Conservation (phyloP, 176 grass and related monocot genomes). For the Avena insularis region DNA sequence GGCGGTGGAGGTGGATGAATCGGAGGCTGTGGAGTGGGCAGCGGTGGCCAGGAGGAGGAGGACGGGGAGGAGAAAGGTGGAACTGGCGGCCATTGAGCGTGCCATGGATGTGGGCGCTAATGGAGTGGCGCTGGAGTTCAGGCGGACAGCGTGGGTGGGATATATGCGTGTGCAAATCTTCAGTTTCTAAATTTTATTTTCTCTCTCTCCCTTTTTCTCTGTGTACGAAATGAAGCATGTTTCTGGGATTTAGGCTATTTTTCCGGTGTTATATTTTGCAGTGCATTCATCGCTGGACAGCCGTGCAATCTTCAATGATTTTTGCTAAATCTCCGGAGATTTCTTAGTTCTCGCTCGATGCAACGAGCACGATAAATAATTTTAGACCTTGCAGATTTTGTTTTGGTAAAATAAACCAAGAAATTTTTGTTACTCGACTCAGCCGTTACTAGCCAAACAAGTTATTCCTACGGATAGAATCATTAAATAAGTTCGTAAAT, state of each 20-base stretch:
- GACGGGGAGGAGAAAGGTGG: slow-evolving; percentile 39
- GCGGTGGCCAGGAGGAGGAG: slow-evolving; percentile 45
- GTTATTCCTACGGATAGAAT: too few relatives aligned
- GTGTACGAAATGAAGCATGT: neutral
- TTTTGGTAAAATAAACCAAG: too few relatives aligned
- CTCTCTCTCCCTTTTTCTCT: neutral
- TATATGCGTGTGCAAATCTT: slow-evolving; percentile 39
- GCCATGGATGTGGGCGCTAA: slow-evolving; percentile 33
- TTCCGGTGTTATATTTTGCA: too few relatives aligned
- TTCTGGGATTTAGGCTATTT: neutral
- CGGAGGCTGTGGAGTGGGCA: neutral
- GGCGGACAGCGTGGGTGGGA: slow-evolving; percentile 48
- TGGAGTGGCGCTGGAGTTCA: slow-evolving; percentile 36
- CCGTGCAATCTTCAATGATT: too few relatives aligned
- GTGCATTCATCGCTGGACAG: too few relatives aligned
- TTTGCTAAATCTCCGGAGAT: too few relatives aligned
- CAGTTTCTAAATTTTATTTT: neutral
- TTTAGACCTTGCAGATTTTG: too few relatives aligned
- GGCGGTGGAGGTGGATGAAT: neutral
- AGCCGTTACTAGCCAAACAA: too few relatives aligned
- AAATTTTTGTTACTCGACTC: too few relatives aligned
- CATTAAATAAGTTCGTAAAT: too few relatives aligned
- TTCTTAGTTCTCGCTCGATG: too few relatives aligned
- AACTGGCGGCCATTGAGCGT: slow-evolving; percentile 18
- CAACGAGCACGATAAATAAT: too few relatives aligned